Percentiles rank a stretch among this genome's conserved stretches.
Conservation (phyloP, 257 asterid genomes). For the Coffea eugenioides region DNA sequence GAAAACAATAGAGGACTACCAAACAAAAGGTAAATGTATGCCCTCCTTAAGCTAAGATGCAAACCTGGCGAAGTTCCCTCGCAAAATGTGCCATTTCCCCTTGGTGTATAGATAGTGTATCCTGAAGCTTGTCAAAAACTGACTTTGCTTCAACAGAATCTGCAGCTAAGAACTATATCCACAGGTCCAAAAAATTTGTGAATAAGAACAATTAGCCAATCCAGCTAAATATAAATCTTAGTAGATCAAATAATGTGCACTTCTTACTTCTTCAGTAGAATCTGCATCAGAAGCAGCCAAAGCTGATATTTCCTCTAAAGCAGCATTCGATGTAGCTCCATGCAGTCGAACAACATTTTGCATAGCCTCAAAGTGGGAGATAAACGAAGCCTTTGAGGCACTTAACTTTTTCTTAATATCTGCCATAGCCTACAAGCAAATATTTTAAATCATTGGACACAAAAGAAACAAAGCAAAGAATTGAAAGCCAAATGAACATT, state of each 20-base stretch:
- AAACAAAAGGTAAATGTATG: not conserved
- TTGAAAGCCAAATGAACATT: not conserved
- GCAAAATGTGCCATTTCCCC: constrained; percentile 70
- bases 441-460: not conserved
- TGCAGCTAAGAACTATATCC: constrained; percentile 52
- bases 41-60: not conserved
- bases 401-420: constrained; percentile 57
- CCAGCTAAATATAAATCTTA: constrained; percentile 1
- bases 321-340: constrained; percentile 62
- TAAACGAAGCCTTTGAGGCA: constrained; percentile 52
- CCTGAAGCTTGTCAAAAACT: constrained; percentile 62
- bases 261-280: constrained; percentile 58
- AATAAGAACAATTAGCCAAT: constrained; percentile 10
- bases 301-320: constrained; percentile 62
- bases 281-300: constrained; percentile 49
- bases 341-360: constrained; percentile 73
- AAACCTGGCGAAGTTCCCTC: constrained; percentile 84
- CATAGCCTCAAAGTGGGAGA: constrained; percentile 77
- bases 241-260: not conserved
- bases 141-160: constrained; percentile 55
- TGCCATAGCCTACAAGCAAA: constrained; percentile 45
- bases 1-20: not conserved
- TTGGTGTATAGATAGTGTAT: constrained; percentile 51
- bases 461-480: not conserved
- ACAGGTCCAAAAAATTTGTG: constrained; percentile 12